Conservation (phyloP, 2,329 filamentous ascomycete genomes). For the Colletotrichum chlorophyti region DNA sequence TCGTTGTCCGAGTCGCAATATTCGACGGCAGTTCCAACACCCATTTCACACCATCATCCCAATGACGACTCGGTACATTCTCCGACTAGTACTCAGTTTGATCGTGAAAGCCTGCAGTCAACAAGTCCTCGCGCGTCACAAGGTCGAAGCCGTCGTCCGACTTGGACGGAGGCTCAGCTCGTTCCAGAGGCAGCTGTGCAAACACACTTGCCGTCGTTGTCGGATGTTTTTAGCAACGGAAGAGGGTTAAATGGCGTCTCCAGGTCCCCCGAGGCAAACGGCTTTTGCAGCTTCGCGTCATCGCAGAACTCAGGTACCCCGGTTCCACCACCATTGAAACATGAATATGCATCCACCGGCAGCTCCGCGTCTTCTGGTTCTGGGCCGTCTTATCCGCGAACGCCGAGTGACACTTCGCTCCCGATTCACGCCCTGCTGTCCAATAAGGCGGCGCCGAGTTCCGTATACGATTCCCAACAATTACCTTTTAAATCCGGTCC, state of each 20-base stretch:
- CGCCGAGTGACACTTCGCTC: constrained; percentile 56
- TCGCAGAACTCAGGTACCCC: constrained; percentile 8
- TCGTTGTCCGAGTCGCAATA: constrained; percentile 54
- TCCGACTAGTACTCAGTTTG: constrained; percentile 46
- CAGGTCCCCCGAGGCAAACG: constrained; percentile 20
- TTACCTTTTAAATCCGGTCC: constrained; percentile 14
- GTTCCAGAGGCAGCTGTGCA: constrained; percentile 33
- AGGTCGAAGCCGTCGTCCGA: constrained; percentile 18
- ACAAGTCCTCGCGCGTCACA: constrained; percentile 20
- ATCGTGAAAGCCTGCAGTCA: constrained; percentile 33
- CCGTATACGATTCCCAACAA: constrained; percentile 29
- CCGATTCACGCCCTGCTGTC: constrained; percentile 62
- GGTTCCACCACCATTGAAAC: constrained; percentile 46
- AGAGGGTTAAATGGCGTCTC: constrained; percentile 29
- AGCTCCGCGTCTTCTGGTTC: constrained; percentile 50
- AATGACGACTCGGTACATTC: constrained; percentile 53
- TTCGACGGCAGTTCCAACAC: constrained; percentile 45
- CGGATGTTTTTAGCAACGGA: constrained; percentile 53
- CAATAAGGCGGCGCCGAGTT: constrained; percentile 40
- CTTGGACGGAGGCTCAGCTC: constrained; percentile 19
- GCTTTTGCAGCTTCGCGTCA: constrained; percentile 3
- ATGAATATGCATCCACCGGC: constrained; percentile 53
- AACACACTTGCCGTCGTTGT: constrained; percentile 52
- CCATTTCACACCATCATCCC: constrained; percentile 41
- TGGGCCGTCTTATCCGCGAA: constrained; percentile 42